phyloP scores from a whole-genome alignment of 2,329 filamentous ascomycete species.

The Phoma herbarum region DNA sequence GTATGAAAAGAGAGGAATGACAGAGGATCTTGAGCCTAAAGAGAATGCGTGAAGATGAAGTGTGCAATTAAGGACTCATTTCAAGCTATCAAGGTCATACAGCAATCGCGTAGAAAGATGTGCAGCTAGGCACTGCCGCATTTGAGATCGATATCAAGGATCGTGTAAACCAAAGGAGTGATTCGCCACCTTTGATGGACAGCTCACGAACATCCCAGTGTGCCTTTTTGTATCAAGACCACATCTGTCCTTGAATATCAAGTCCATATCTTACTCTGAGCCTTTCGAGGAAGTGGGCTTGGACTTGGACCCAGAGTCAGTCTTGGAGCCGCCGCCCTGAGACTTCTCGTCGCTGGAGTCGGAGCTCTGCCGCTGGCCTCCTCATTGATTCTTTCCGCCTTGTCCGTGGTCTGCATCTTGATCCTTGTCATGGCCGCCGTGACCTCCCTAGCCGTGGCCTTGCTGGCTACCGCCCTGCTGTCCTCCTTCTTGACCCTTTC shows the following conservation, averaged over 20 bases:
- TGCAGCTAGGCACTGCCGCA: neutral
- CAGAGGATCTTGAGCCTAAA: neutral
- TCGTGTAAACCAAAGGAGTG: constrained; percentile 2
- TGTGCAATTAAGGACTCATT: neutral
- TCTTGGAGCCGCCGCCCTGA: neutral
- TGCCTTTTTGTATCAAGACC: neutral
- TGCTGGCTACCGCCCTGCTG: neutral
- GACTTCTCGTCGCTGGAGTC: neutral
- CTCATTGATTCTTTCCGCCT: neutral
- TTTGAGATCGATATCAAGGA: neutral
- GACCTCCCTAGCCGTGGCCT: neutral
- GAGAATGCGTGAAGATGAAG: neutral
- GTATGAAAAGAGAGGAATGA: neutral
- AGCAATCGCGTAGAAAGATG: neutral
- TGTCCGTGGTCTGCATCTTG: neutral
- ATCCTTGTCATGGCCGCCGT: neutral
- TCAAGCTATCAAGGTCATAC: neutral
- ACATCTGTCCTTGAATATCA: neutral
- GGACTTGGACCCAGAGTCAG: neutral
- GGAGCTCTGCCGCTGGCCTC: neutral
- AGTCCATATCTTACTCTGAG: neutral
- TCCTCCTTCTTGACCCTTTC: neutral
- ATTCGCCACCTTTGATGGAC: neutral
- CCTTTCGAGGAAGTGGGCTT: neutral
- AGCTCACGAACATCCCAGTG: neutral